These are phyloP conservation scores for Salinomyces thailandicus DNA, from an alignment of 2,329 filamentous ascomycete species.

Conservation along the genomic window DNA sequence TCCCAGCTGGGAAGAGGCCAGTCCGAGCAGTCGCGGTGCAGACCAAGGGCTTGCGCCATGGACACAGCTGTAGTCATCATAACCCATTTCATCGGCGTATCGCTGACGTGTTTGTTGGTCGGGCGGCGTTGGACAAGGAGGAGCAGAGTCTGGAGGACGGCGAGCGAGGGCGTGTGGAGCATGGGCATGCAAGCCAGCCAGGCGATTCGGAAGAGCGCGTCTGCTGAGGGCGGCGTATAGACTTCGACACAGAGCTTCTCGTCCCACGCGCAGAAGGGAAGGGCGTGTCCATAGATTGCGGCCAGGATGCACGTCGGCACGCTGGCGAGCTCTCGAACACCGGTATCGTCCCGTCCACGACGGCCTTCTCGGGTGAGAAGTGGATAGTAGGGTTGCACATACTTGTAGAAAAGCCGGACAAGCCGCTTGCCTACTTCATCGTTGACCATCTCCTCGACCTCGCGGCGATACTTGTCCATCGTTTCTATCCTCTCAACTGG, in stretches of 20 bases:
- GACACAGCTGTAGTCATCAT: constrained; percentile 34
- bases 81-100: constrained; percentile 26
- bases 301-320: constrained; percentile 31
- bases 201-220: constrained; percentile 23
- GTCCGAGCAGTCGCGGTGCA: constrained; percentile 50
- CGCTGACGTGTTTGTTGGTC: constrained; percentile 25
- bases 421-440: constrained; percentile 28
- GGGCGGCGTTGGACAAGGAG: constrained; percentile 25
- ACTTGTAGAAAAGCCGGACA: constrained; percentile 32
- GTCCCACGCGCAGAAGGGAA: constrained; percentile 37
- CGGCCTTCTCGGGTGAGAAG: constrained; percentile 29
- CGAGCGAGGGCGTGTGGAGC: constrained; percentile 24
- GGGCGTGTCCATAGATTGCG: constrained; percentile 34
- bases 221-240: constrained; percentile 24
- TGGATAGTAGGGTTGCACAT: constrained; percentile 37
- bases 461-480: constrained; percentile 19
- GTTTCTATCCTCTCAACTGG: constrained; percentile 19
- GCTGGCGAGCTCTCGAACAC: constrained; percentile 22
- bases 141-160: constrained; percentile 23
- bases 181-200: constrained; percentile 22
- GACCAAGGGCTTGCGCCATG: constrained; percentile 47
- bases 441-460: constrained; percentile 24
- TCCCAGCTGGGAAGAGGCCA: constrained; percentile 58
- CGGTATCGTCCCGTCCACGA: constrained; percentile 22
- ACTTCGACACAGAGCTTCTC: constrained; percentile 29